A percentile compares a stretch with the other conserved stretches of the same genome.
These are phyloP conservation scores for Metarhizium robertsii DNA, from an alignment of 2,329 filamentous ascomycete species.

Conservation along the genomic window DNA sequence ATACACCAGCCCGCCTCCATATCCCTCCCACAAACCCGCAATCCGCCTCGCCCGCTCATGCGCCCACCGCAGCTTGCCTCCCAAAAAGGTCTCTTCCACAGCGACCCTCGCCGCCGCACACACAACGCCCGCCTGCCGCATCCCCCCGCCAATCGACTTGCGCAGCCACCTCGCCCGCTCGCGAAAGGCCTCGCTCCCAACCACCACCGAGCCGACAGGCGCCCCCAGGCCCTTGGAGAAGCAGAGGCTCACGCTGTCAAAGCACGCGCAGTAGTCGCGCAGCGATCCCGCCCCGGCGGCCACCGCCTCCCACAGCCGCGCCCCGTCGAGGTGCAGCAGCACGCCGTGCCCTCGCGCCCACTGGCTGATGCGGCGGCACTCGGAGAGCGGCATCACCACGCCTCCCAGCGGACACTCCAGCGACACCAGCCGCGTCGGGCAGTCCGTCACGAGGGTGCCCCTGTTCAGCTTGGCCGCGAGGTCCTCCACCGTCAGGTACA, in stretches of 20 bases:
- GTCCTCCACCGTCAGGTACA: constrained; percentile 66
- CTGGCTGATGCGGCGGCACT: no score
- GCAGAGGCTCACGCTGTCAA: constrained; percentile 66
- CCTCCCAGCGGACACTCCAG: no score
- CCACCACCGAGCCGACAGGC: constrained; percentile 49
- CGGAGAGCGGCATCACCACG: no score
- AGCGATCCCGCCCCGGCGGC: constrained; percentile 18
- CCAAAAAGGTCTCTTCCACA: no score
- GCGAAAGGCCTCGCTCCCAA: constrained; percentile 45
- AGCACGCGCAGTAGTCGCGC: constrained; percentile 50
- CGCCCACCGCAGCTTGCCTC: no score
- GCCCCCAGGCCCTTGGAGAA: constrained; percentile 73
- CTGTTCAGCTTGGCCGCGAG: constrained; percentile 24
- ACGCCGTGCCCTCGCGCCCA: no score
- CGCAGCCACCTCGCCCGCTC: constrained; percentile 36
- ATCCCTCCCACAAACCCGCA: no score
- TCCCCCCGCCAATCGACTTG: constrained; percentile 64
- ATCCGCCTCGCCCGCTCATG: no score
- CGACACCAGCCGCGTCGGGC: no score
- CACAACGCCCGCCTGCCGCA: constrained; percentile 61
- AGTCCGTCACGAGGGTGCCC: no score
- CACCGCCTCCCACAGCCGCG: constrained; percentile 6
- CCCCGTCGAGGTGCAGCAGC: no score
- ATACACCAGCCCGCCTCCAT: no score
- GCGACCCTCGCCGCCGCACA: constrained; percentile 43